phyloP scores from a whole-genome alignment of 306 rosid genomes.

The Casuarina cunninghamiana region DNA sequence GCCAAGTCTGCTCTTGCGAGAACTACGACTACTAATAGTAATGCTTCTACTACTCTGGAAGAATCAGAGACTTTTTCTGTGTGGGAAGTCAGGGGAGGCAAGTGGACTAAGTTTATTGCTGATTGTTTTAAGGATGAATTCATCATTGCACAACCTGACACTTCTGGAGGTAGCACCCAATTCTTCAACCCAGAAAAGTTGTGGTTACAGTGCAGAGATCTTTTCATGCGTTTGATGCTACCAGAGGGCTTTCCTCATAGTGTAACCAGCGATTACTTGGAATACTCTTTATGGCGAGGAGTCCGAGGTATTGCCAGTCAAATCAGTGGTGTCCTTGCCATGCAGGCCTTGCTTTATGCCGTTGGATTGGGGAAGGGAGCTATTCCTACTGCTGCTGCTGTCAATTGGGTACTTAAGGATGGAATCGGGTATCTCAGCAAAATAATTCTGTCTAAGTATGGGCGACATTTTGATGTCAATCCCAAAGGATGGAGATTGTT shows the following conservation, averaged over 20 bases:
- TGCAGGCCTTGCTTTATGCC: slow-evolving; percentile 88
- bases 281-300: slow-evolving; percentile 88
- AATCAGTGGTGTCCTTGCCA: slow-evolving; percentile 84
- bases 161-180: slow-evolving; percentile 28
- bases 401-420: slow-evolving; percentile 94
- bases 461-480: slow-evolving; percentile 88
- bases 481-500: slow-evolving; percentile 97
- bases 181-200: slow-evolving; percentile 28
- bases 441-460: slow-evolving; percentile 80
- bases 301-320: slow-evolving; percentile 95
- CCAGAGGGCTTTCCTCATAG: slow-evolving; percentile 89
- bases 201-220: slow-evolving; percentile 46
- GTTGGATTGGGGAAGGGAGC: slow-evolving; percentile 96
- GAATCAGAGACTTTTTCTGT: slow-evolving; percentile 30
- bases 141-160: slow-evolving; percentile 28
- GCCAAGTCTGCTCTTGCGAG: slow-evolving; percentile 59
- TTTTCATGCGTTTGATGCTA: slow-evolving; percentile 66
- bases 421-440: slow-evolving; percentile 93
- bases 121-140: slow-evolving; percentile 52
- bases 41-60: background rate
- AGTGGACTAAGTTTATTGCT: slow-evolving; percentile 57
- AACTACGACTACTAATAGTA: slow-evolving; percentile 2
- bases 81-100: slow-evolving; percentile 82
- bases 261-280: slow-evolving; percentile 80
- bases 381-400: slow-evolving; percentile 83